Conservation (phyloP, 1,284 basidiomycete genomes). For the Athelia sp. region DNA sequence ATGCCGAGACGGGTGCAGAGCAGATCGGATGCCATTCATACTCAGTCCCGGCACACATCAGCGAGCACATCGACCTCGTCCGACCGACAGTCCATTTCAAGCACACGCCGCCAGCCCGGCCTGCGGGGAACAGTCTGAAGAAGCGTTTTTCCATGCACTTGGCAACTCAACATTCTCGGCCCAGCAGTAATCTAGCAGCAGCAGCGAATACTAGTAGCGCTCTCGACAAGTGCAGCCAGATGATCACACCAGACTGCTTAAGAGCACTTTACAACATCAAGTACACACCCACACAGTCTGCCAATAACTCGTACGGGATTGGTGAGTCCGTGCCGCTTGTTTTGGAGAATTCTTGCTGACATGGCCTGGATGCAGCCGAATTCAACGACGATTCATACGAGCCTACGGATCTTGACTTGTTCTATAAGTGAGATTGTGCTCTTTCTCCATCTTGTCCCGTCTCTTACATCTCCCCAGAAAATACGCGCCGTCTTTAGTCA, state of each 20-base stretch:
- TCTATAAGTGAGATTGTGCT: slow-evolving; percentile 16
- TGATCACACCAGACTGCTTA: slow-evolving; percentile 36
- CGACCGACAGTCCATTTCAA: slow-evolving; percentile 44
- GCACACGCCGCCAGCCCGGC: slow-evolving; percentile 16
- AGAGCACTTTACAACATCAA: slow-evolving; percentile 33
- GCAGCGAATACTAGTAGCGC: background rate
- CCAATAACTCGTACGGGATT: slow-evolving; percentile 36
- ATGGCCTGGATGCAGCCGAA: slow-evolving; percentile 12
- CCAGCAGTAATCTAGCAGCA: slow-evolving; percentile 7
- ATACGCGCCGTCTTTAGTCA: slow-evolving; percentile 22
- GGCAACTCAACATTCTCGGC: background rate
- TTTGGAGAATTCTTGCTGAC: no score
- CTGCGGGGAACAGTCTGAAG: no score
- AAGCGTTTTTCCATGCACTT: slow-evolving; percentile 6
- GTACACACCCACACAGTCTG: slow-evolving; percentile 24
- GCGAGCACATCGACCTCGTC: slow-evolving; percentile 41
- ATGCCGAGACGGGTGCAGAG: slow-evolving; percentile 26
- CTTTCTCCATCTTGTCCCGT: no score
- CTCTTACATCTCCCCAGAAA: no score
- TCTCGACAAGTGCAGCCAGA: slow-evolving; percentile 26
- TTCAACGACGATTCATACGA: no score
- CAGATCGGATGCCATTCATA: slow-evolving; percentile 39
- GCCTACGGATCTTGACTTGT: no score
- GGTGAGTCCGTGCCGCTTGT: slow-evolving; percentile 19
- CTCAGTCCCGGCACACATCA: slow-evolving; percentile 37